Percentiles rank a stretch among this genome's conserved stretches.
Evolutionary conservation across 495 filamentous ascomycete species (phyloP).

Genomic region (Cladorrhinum samala): DNA sequence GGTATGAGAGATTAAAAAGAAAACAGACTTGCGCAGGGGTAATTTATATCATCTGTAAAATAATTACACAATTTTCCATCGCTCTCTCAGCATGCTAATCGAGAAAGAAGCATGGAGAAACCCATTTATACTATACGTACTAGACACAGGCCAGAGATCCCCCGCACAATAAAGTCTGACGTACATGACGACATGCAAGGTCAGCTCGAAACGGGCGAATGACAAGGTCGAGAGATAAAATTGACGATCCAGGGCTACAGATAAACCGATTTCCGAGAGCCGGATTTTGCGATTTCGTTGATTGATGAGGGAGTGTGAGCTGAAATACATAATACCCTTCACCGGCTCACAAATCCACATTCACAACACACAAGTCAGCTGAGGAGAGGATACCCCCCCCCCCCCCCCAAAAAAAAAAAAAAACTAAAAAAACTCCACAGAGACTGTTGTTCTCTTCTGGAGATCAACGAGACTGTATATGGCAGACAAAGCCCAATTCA

Average conservation of each 20-base stretch:
- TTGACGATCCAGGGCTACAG: not conserved
- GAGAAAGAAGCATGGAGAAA: not conserved
- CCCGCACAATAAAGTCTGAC: slow-evolving; percentile 4
- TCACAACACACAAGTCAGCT: no score
- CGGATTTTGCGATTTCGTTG: not conserved
- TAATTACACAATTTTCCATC: not conserved
- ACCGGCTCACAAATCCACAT: not conserved
- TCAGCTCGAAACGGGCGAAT: not conserved
- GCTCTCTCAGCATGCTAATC: not conserved
- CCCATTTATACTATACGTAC: no score
- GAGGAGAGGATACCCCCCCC: no score
- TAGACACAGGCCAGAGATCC: not conserved
- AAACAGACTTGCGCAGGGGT: not conserved
- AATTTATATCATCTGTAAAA: not conserved
- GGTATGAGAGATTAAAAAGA: not conserved
- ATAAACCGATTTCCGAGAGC: not conserved
- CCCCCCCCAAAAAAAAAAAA: no score
- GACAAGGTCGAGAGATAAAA: not conserved
- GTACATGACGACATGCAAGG: slow-evolving; percentile 4
- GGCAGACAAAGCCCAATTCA: no score
- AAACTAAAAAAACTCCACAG: no score
- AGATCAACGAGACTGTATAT: no score
- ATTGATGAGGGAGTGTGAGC: not conserved
- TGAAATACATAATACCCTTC: not conserved
- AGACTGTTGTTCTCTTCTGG: no score